Evolutionary conservation across 2,329 filamentous ascomycete genomes (phyloP), one percentile per base, ranked within the genome.

Genomic region (Trichoderma sp.): DNA sequence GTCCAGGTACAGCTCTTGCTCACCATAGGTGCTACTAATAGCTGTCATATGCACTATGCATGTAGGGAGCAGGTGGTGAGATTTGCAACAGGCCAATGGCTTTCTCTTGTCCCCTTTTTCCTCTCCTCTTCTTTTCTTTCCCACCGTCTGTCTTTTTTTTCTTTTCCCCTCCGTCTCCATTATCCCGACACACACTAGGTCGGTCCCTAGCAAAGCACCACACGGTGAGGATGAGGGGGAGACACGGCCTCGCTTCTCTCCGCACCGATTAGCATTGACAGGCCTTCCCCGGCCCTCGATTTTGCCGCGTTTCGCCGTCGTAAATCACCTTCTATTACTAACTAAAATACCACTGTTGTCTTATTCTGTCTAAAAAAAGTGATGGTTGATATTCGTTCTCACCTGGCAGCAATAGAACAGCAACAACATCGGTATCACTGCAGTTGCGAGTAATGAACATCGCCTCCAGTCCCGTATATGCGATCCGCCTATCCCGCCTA

Each of bases 241-340:
- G 50, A 56, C 50, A 56, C 50, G 50, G 50, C 64, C 59, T 72
- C 66, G 66, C 66, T 69, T 69, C 68, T 62, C 62, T 67, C 72
- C 72, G 53, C 72, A 75, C 64, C 38, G 72, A 75, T 68, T 65
- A 75, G 72, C 72, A 45, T 50, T 75, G 41, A 64, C 64, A 67
- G 63, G 63, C 64, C 53, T 62, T 68, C 56, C 64, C 72, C 53
- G 33, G 72, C 24, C 63, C 45, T n/a, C 21, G 50, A 56, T 21
- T n/a, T 62, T 45, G 35, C 63, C 18, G 65, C 65, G 41, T 31
- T 56, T 68, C 41, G 65, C 45, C 45, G 45, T 53, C 9, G 27
- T 50, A 56, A 56, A 56, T 56, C 50, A 24, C 21, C 41, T 45
- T n/a, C 41, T 41, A 18, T 41, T 50, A 50, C 45, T 50, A n/a